These are phyloP conservation scores for Mycena citricolor DNA, from an alignment of 1,284 basidiomycete genomes.

Conservation along the genomic window DNA sequence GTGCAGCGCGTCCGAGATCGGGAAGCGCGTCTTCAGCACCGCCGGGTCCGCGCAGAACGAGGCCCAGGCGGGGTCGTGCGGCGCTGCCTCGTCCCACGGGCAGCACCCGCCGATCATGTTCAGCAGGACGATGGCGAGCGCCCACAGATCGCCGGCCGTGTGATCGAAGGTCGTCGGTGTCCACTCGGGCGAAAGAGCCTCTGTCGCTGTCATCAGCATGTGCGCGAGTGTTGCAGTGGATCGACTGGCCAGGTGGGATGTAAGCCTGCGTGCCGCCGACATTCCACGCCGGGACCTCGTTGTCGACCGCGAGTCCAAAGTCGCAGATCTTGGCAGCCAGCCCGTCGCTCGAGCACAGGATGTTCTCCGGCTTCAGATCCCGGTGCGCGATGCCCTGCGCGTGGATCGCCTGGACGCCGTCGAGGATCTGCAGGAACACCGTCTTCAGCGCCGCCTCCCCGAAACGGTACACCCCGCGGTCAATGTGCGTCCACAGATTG, in stretches of 20 bases:
- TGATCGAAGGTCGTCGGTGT: no score
- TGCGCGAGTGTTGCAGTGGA: no score
- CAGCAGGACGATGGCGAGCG: slow-evolving; percentile 79
- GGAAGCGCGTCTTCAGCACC: no score
- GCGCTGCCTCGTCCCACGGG: no score
- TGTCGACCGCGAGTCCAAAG: slow-evolving; percentile 80
- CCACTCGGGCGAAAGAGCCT: no score
- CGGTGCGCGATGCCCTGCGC: slow-evolving; percentile 76
- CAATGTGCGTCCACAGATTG: slow-evolving; percentile 49
- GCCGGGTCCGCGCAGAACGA: no score
- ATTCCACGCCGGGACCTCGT: slow-evolving; percentile 63
- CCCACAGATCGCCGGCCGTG: slow-evolving; percentile 95
- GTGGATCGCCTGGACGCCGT: slow-evolving; percentile 75
- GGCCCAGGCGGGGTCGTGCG: no score
- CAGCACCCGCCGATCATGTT: no score
- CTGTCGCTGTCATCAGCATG: no score
- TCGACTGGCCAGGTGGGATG: slow-evolving; percentile 80
- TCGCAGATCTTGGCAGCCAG: slow-evolving; percentile 72
- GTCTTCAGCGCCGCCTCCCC: slow-evolving; percentile 59
- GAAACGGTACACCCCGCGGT: slow-evolving; percentile 38
- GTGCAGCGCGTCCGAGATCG: no score
- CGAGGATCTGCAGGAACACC: slow-evolving; percentile 74
- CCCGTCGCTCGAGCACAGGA: slow-evolving; percentile 63
- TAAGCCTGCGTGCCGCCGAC: slow-evolving; percentile 81
- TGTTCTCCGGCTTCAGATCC: slow-evolving; percentile 89